phyloP scores from a whole-genome alignment of 768 basidiomycete genomes.

The Plicaturopsis crispa region DNA sequence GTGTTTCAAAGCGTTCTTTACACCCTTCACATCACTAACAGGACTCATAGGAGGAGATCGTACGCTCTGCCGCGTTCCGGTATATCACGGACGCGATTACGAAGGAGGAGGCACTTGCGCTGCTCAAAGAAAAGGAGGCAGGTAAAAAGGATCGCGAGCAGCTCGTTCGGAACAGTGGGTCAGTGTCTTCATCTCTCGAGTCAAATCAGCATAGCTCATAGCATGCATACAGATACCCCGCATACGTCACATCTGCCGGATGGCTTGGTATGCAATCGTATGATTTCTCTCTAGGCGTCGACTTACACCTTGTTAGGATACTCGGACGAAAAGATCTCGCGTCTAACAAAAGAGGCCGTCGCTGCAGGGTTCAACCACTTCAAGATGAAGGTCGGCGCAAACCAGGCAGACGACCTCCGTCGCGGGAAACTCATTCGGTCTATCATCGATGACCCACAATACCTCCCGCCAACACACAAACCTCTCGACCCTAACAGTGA shows the following conservation, averaged over 20 bases:
- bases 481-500: conserved; percentile 54
- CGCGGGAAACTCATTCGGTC: conserved; percentile 86
- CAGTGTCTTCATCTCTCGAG: conserved; percentile 8
- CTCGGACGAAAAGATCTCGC: conserved; percentile 84
- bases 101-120: conserved; percentile 76
- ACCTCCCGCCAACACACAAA: conserved; percentile 53
- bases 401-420: conserved; percentile 74
- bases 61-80: conserved; percentile 69
- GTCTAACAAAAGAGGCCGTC: conserved; percentile 82
- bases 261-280: conserved; percentile 58
- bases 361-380: conserved; percentile 93
- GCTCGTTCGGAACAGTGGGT: conserved; percentile 66
- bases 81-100: conserved; percentile 95
- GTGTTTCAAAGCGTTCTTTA: conserved; percentile 8
- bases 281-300: not conserved
- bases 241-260: conserved; percentile 89
- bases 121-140: conserved; percentile 72
- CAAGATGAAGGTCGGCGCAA: conserved; percentile 97
- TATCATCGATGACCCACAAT: conserved; percentile 89
- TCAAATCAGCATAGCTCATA: not conserved
- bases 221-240: conserved; percentile 67
- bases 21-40: not conserved
- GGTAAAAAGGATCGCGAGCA: conserved; percentile 75
- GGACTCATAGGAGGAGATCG: conserved; percentile 61
- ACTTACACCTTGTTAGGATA: conserved; percentile 45